These are phyloP conservation scores for Fusarium annulatum DNA, from an alignment of 2,329 filamentous ascomycete genomes.

Conservation along the genomic window DNA sequence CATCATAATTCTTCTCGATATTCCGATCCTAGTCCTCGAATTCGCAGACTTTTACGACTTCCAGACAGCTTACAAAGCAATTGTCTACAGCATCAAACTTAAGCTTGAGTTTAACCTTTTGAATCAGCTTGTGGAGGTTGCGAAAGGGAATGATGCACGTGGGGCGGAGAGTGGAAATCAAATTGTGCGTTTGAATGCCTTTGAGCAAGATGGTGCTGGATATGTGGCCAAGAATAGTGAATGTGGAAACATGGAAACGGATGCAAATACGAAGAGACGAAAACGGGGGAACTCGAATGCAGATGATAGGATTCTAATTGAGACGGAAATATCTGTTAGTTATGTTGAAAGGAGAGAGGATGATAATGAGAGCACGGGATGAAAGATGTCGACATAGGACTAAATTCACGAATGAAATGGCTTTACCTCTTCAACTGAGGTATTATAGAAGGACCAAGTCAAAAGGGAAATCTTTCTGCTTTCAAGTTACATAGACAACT, in stretches of 20 bases:
- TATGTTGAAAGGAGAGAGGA: slow-evolving; percentile 7
- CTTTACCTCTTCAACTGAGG: rapidly evolving
- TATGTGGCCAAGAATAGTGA: background rate
- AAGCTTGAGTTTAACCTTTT: slow-evolving; percentile 53
- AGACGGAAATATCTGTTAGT: slow-evolving; percentile 4
- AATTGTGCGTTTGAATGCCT: background rate
- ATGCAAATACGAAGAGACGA: background rate
- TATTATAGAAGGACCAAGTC: background rate
- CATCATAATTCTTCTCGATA: slow-evolving; percentile 55
- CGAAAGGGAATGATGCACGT: background rate
- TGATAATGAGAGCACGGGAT: background rate
- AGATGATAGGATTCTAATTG: background rate
- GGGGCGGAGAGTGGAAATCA: background rate
- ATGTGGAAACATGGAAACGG: rapidly evolving
- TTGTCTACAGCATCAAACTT: slow-evolving; percentile 51
- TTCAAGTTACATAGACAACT: rapidly evolving
- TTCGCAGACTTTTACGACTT: slow-evolving; percentile 52
- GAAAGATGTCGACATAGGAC: background rate
- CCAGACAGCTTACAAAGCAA: slow-evolving; percentile 40
- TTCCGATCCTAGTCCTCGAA: slow-evolving; percentile 46
- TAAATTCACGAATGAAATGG: rapidly evolving
- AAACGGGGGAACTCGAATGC: background rate
- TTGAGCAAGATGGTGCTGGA: background rate
- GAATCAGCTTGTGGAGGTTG: slow-evolving; percentile 40
- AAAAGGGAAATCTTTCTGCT: rapidly evolving